Evolutionary conservation across 2,329 filamentous ascomycete genomes (phyloP).

Genomic region (Sporothrix dimorphospora): DNA sequence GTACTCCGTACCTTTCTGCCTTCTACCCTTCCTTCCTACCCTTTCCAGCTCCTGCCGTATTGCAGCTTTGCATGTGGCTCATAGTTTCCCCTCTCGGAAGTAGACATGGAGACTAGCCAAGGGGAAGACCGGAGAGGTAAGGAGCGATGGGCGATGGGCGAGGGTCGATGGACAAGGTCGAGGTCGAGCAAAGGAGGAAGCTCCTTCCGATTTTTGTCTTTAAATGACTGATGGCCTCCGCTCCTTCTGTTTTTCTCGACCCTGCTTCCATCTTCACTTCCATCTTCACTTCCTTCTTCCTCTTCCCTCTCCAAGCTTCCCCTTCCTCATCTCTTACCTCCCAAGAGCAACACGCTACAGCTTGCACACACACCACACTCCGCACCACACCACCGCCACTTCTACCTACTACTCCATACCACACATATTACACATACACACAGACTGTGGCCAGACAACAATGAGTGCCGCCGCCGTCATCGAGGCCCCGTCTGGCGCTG

Average conservation of each 20-base stretch:
- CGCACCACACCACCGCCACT: not conserved
- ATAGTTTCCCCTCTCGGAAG: conserved; percentile 15
- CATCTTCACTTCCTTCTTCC: not conserved
- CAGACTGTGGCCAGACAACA: not conserved
- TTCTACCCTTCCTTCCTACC: not conserved
- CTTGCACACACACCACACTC: not conserved
- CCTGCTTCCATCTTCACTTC: too few relatives aligned
- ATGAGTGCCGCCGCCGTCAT: conserved; percentile 2
- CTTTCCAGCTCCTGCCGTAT: not conserved
- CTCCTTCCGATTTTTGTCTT: conserved; percentile 17
- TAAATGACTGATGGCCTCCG: conserved; percentile 11
- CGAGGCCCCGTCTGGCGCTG: not conserved
- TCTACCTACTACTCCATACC: not conserved
- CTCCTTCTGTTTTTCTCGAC: not conserved
- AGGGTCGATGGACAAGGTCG: not conserved
- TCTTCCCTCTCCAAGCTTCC: not conserved
- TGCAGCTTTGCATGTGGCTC: conserved; percentile 10
- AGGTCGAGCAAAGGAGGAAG: not conserved
- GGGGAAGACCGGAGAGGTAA: conserved; percentile 1
- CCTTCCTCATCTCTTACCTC: not conserved
- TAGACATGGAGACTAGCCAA: not conserved
- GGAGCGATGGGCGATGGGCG: not conserved
- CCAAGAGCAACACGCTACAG: not conserved
- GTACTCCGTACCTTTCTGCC: not conserved
- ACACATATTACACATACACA: not conserved